These are phyloP conservation scores for Artemisia annua DNA, from an alignment of 129 eudicot genomes.

Conservation along the genomic window DNA sequence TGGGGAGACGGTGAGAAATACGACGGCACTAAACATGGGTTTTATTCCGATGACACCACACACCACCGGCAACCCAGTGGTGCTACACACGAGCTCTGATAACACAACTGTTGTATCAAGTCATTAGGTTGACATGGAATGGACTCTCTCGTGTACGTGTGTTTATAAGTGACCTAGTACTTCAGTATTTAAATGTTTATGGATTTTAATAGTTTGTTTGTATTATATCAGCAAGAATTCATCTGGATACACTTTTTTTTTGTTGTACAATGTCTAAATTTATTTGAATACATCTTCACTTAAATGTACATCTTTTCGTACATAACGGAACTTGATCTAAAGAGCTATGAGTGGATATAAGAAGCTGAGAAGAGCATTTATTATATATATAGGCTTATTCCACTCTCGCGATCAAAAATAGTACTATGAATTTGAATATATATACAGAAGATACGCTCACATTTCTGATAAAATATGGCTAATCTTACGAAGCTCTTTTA, in stretches of 20 bases:
- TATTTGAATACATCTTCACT: conserved; percentile 30
- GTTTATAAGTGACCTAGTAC: neutral
- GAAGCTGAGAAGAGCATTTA: conserved; percentile 24
- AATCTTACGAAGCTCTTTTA: conserved; percentile 94
- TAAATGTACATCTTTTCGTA: conserved; percentile 2
- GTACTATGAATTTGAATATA: conserved; percentile 27
- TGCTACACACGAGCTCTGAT: conserved; percentile 47
- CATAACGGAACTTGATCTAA: conserved; percentile 20
- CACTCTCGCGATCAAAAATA: conserved; percentile 24
- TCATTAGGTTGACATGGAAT: neutral
- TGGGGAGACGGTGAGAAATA: conserved; percentile 82
- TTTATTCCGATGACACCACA: conserved; percentile 34
- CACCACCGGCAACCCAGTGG: conserved; percentile 37
- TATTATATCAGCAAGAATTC: neutral
- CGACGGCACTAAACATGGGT: conserved; percentile 50
- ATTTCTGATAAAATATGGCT: conserved; percentile 80
- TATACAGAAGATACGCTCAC: conserved; percentile 36
- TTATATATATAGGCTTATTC: conserved; percentile 22
- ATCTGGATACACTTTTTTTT: neutral
- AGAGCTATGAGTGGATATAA: conserved; percentile 17
- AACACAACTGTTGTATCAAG: neutral
- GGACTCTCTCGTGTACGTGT: neutral
- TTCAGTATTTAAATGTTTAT: neutral
- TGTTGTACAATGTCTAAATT: neutral
- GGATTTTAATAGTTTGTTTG: neutral